Conservation (phyloP, 2,329 filamentous ascomycete species). For the Bipolaris cookei region DNA sequence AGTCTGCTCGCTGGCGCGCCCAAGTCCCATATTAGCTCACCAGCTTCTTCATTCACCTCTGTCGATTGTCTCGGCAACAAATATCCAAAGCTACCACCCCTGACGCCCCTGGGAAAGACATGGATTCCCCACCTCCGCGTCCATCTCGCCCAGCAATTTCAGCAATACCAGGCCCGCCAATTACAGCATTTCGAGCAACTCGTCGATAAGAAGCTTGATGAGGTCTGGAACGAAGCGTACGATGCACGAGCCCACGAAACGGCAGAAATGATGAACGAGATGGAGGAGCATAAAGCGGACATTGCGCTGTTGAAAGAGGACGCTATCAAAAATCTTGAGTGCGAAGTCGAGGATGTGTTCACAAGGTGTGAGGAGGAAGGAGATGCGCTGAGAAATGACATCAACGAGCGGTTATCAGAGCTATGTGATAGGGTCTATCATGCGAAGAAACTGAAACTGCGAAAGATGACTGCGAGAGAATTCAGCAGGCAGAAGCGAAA, state of each 20-base stretch:
- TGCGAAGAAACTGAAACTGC: conserved; percentile 1
- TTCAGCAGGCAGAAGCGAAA: conserved; percentile 8
- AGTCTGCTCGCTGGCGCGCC: not conserved
- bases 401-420: not conserved
- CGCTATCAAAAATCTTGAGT: conserved; percentile 2
- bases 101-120: conserved; percentile 4
- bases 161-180: conserved; percentile 9
- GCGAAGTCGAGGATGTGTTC: conserved; percentile 1
- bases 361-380: not conserved
- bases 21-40: not conserved
- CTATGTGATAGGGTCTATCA: conserved; percentile 3
- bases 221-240: not conserved
- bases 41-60: not conserved
- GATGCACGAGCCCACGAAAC: conserved; percentile 4
- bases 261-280: conserved; percentile 4
- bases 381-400: not conserved
- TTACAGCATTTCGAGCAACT: conserved; percentile 7
- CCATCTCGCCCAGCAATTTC: conserved; percentile 11
- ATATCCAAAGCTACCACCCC: conserved; percentile 6
- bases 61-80: not conserved
- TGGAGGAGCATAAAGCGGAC: conserved; percentile 8
- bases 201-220: not conserved
- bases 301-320: conserved; percentile 4
- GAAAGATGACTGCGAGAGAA: conserved; percentile 8
- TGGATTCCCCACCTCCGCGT: conserved; percentile 7